Evolutionary conservation across 2,329 filamentous ascomycete genomes (phyloP), one percentile per base, ranked within the genome.

Genomic region (Xylaria multiplex): DNA sequence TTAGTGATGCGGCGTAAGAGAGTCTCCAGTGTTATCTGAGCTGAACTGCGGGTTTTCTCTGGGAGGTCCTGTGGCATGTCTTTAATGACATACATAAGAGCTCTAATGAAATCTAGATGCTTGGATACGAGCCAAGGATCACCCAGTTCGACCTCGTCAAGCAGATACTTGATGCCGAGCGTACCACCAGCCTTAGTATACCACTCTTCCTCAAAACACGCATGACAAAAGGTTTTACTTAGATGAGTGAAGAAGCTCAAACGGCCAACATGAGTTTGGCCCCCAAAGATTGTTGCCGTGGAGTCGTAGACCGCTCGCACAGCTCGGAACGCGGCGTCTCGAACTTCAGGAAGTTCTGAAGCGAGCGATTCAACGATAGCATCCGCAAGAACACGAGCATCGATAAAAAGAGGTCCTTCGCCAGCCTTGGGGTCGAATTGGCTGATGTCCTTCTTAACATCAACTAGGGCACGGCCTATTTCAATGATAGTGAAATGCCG

Each of bases 161-260:
- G 90, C 64, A 99, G 82, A 63, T 96, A 90, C 74, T 92, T 91
- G 73, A 99, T 97, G 62, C 96, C 96, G 22, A 95, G 82, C 60
- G 92, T 94, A 45, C 96, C 96, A 55, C 95, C 96, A 43, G 93
- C 92, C 80, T 99, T 99, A 59, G 94, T 94, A 76, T 97, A 99
- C 96, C 96, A 99, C 74, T 99, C 96, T 77, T 99, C 95, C 73
- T 96, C 93, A 73, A 97, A 94, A 77, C 96, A 99, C 70, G 93
- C 93, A 77, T 99, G 96, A 72, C 93, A 96, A 77, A 98, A 97
- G 0, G 90, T 90, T 66, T 89, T 91, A 45, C 91, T 90, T 6
- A 99, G 84, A 73, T 95, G 90, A 65, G 85, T 86, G 80, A 99
- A 99, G 79, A 99, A 93, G 0, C 91, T 88, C 8, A 99, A 84